Conservation (phyloP, 2,329 filamentous ascomycete genomes). For the Cladosporium phlei region DNA sequence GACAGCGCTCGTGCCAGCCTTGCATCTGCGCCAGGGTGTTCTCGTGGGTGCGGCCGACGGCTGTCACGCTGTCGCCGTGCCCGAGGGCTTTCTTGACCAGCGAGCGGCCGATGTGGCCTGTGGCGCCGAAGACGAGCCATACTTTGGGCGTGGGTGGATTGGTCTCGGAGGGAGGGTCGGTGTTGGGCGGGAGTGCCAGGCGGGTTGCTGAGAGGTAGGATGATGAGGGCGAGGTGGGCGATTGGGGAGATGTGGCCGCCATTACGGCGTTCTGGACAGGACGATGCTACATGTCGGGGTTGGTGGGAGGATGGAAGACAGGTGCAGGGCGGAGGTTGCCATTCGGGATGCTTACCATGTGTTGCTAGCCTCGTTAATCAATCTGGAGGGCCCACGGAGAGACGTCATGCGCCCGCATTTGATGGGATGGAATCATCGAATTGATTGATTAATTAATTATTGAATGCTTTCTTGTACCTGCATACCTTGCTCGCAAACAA, state of each 20-base stretch:
- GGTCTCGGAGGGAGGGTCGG: slow-evolving; percentile 71
- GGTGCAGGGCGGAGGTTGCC: slow-evolving; percentile 11
- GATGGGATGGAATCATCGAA: slow-evolving; percentile 10
- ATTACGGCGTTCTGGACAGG: slow-evolving; percentile 15
- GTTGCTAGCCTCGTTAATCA: too few relatives aligned
- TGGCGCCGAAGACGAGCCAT: slow-evolving; percentile 95
- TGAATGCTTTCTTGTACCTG: background rate
- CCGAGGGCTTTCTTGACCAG: slow-evolving; percentile 76
- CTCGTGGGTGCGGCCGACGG: slow-evolving; percentile 78
- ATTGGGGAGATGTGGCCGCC: slow-evolving; percentile 17
- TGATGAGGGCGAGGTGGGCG: slow-evolving; percentile 12
- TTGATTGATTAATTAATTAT: too few relatives aligned
- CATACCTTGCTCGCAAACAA: too few relatives aligned
- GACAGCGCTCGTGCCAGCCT: slow-evolving; percentile 64
- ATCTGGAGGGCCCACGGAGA: background rate
- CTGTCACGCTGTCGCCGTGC: slow-evolving; percentile 77
- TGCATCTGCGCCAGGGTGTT: slow-evolving; percentile 68
- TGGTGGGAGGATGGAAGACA: background rate
- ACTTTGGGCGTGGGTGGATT: slow-evolving; percentile 70
- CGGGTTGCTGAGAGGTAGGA: background rate
- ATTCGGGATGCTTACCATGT: too few relatives aligned
- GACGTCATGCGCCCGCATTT: slow-evolving; percentile 13
- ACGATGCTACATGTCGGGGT: slow-evolving; percentile 8
- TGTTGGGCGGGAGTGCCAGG: slow-evolving; percentile 70
- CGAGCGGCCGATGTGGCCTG: slow-evolving; percentile 92